These are phyloP conservation scores for Kickxella alabastrina DNA, from an alignment of 192 early-diverging fungal genomes.

Conservation along the genomic window DNA sequence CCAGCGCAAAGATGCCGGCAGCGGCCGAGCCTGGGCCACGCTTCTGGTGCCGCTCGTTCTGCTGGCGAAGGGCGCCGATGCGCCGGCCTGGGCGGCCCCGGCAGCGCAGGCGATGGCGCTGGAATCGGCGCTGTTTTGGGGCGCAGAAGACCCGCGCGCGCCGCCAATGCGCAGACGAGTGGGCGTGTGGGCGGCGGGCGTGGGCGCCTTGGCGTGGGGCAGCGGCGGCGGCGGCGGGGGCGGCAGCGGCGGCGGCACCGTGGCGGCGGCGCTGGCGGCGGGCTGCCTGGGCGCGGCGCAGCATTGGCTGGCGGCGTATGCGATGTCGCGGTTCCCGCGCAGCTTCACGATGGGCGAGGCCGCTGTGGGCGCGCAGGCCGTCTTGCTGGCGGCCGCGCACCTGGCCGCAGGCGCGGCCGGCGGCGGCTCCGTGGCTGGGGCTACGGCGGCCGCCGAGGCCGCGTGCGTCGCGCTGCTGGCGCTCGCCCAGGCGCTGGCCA, in stretches of 20 bases:
- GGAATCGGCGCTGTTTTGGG: too few relatives aligned
- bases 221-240: too few relatives aligned
- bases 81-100: background rate
- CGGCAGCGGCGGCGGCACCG: too few relatives aligned
- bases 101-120: background rate
- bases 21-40: slow-evolving; percentile 29
- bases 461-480: too few relatives aligned
- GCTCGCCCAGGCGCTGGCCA: too few relatives aligned
- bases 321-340: slow-evolving; percentile 8
- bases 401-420: background rate
- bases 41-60: slow-evolving; percentile 31
- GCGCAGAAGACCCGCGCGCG: too few relatives aligned
- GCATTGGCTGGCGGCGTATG: background rate
- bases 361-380: slow-evolving; percentile 20
- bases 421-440: background rate
- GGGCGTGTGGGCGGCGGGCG: too few relatives aligned
- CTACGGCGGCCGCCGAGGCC: background rate
- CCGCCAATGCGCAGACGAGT: too few relatives aligned
- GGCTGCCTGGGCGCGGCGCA: background rate
- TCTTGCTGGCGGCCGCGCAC: slow-evolving; percentile 7
- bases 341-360: slow-evolving; percentile 48
- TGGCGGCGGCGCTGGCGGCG: too few relatives aligned
- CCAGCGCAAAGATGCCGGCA: slow-evolving; percentile 25
- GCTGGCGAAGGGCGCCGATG: slow-evolving; percentile 3
- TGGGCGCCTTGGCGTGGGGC: too few relatives aligned